phyloP scores from a whole-genome alignment of 2,329 filamentous ascomycete species.

The Colletotrichum cordylinicola region DNA sequence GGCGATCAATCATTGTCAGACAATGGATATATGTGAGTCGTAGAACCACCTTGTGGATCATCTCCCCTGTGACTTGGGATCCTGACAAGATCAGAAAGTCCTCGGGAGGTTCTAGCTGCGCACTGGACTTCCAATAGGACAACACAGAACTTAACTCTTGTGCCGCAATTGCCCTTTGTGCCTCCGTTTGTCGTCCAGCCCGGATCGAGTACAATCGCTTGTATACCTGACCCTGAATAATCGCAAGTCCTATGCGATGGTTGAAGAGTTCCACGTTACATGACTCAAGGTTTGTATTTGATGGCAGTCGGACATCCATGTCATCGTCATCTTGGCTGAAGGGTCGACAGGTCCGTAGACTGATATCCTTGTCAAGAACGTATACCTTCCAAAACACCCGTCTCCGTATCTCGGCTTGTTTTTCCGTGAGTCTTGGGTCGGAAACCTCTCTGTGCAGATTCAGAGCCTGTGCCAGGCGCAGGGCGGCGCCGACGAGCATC shows the following conservation, averaged over 20 bases:
- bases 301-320: constrained; percentile 29
- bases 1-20: neutral
- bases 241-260: constrained; percentile 13
- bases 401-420: neutral
- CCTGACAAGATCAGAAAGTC: neutral
- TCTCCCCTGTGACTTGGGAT: neutral
- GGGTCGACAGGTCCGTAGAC: constrained; percentile 26
- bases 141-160: neutral
- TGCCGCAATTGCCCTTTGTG: neutral
- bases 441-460: constrained; percentile 24
- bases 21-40: neutral
- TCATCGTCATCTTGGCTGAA: constrained; percentile 32
- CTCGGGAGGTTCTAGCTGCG: neutral
- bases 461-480: constrained; percentile 28
- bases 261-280: neutral
- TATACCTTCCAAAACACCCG: neutral
- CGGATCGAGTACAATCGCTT: constrained; percentile 28
- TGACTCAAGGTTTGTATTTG: neutral
- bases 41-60: neutral
- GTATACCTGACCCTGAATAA: constrained; percentile 31
- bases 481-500: constrained; percentile 25
- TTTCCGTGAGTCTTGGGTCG: neutral
- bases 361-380: constrained; percentile 27
- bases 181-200: constrained; percentile 25
- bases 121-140: neutral